Evolutionary conservation across 1,284 basidiomycete genomes (phyloP).

Genomic region (Pascua guehoae): DNA sequence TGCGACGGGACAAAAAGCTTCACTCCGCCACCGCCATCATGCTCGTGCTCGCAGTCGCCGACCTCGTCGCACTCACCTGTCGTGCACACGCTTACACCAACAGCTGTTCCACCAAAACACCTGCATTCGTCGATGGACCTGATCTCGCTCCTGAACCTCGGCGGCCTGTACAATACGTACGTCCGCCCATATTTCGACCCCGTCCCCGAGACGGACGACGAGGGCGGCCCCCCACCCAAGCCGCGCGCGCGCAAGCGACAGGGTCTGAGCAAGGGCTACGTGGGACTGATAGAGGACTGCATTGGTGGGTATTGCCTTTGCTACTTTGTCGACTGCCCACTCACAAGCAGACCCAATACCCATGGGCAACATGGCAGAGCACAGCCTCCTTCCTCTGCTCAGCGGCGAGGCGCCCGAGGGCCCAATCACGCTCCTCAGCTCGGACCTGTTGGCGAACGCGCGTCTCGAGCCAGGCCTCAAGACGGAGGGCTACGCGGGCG

Average conservation of each 20-base stretch:
- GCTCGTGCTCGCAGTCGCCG: not conserved
- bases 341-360: slow-evolving; percentile 32
- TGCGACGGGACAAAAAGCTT: not conserved
- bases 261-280: slow-evolving; percentile 40
- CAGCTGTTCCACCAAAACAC: slow-evolving; percentile 32
- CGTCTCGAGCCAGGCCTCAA: slow-evolving; percentile 32
- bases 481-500: slow-evolving; percentile 34
- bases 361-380: slow-evolving; percentile 24
- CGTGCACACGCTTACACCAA: not conserved
- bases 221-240: slow-evolving; percentile 9
- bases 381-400: slow-evolving; percentile 25
- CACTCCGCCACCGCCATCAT: not conserved
- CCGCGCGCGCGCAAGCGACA: slow-evolving; percentile 15
- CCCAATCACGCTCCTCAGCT: slow-evolving; percentile 21
- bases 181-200: slow-evolving; percentile 38
- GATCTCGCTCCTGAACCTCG: slow-evolving; percentile 41
- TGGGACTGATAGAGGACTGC: slow-evolving; percentile 38
- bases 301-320: slow-evolving; percentile 30
- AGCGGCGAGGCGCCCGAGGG: slow-evolving; percentile 9
- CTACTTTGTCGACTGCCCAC: not conserved
- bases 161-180: slow-evolving; percentile 38
- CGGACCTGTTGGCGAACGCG: slow-evolving; percentile 24
- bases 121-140: slow-evolving; percentile 40
- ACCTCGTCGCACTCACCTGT: not conserved
- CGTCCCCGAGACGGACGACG: slow-evolving; percentile 23